A percentile compares a stretch with the other conserved stretches of the same genome.
phyloP scores from a whole-genome alignment of 352 stramenopile species.

The Phytopythium mirpurense region DNA sequence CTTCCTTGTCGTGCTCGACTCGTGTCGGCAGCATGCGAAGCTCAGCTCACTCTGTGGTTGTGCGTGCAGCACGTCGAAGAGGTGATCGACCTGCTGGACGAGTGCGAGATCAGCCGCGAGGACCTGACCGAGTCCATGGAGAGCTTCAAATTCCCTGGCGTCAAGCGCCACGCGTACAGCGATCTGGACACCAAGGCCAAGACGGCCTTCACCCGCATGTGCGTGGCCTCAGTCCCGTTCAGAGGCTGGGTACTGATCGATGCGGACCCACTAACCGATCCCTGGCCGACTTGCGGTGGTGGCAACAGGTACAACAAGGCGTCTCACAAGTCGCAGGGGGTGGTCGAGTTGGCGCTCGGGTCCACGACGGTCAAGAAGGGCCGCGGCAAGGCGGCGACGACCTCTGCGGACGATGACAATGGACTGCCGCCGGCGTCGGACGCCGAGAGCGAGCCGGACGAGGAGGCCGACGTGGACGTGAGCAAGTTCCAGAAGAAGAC shows the following conservation, averaged over 20 bases:
- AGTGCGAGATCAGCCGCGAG: constrained; percentile 96
- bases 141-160: constrained; percentile 75
- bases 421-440: constrained; percentile 53
- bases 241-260: constrained; percentile 1
- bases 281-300: background rate
- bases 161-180: constrained; percentile 70
- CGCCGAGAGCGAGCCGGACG: constrained; percentile 64
- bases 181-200: constrained; percentile 89
- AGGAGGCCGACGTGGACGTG: constrained; percentile 59
- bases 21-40: too few relatives aligned
- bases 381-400: constrained; percentile 36
- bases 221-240: constrained; percentile 12
- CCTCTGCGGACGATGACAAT: constrained; percentile 25
- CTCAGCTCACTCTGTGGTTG: too few relatives aligned
- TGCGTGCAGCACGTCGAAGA: constrained; percentile 66
- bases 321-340: constrained; percentile 91
- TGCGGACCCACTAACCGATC: too few relatives aligned
- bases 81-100: constrained; percentile 94
- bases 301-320: constrained; percentile 88
- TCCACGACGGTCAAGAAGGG: constrained; percentile 74
- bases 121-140: constrained; percentile 98
- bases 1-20: too few relatives aligned
- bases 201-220: constrained; percentile 90
- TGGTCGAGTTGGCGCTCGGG: constrained; percentile 82
- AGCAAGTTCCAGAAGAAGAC: constrained; percentile 83